These are phyloP conservation scores for Exophiala bonariae DNA, from an alignment of 2,329 filamentous ascomycete genomes.

Conservation along the genomic window DNA sequence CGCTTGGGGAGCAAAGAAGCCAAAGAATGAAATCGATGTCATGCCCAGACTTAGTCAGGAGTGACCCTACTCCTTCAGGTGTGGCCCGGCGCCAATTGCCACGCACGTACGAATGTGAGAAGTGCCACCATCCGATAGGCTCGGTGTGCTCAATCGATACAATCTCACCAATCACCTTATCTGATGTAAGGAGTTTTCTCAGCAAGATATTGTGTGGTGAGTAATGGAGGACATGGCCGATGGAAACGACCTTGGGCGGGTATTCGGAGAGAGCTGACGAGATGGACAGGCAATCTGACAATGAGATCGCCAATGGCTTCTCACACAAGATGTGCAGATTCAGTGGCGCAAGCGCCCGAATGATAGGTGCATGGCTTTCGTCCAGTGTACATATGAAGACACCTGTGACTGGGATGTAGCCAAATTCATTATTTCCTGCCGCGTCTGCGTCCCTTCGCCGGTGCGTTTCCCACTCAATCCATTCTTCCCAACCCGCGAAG, in stretches of 20 bases:
- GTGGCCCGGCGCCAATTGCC: conserved; percentile 91
- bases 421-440: conserved; percentile 44
- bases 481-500: conserved; percentile 74
- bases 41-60: conserved; percentile 94
- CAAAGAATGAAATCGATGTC: conserved; percentile 92
- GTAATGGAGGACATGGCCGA: conserved; percentile 92
- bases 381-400: conserved; percentile 78
- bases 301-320: conserved; percentile 82
- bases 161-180: conserved; percentile 78
- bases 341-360: conserved; percentile 68
- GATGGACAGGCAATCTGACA: conserved; percentile 70
- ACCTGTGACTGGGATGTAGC: conserved; percentile 52
- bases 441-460: conserved; percentile 58
- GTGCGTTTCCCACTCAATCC: conserved; percentile 64
- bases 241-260: conserved; percentile 68
- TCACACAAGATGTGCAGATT: conserved; percentile 88
- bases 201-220: conserved; percentile 89
- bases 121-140: conserved; percentile 96
- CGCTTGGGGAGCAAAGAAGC: conserved; percentile 75
- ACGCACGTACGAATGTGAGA: conserved; percentile 82
- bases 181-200: conserved; percentile 72
- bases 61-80: conserved; percentile 68
- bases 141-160: conserved; percentile 88
- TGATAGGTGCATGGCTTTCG: conserved; percentile 80
- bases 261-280: conserved; percentile 27